A percentile compares a stretch with the other conserved stretches of the same genome.
These are phyloP conservation scores for Yueomyces sp. DNA, from an alignment of 805 yeast genomes.

Conservation along the genomic window DNA sequence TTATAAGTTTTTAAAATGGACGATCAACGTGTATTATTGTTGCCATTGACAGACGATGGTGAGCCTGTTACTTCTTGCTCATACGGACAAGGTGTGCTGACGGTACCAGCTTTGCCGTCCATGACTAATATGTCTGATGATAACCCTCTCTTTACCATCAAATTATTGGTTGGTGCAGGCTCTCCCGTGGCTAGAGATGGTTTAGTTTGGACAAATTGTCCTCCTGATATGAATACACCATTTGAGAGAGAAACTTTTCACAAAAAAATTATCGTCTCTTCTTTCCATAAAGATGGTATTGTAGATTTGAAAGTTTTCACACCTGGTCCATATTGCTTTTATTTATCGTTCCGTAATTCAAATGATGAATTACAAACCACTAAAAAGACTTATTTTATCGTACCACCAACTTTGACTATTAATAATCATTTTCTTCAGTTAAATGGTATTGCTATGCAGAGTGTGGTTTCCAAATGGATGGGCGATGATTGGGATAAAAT, in stretches of 20 bases:
- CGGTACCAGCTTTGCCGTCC: conserved; percentile 27
- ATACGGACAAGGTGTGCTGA: conserved; percentile 26
- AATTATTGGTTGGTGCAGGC: conserved; percentile 62
- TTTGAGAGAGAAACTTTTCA: conserved; percentile 49
- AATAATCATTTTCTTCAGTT: conserved; percentile 47
- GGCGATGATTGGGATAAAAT: conserved; percentile 66
- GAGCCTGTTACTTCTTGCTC: conserved; percentile 21
- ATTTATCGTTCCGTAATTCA: conserved; percentile 40
- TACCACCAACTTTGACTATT: conserved; percentile 60
- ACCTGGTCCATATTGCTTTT: conserved; percentile 76
- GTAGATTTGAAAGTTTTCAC: conserved; percentile 46
- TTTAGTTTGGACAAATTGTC: conserved; percentile 59
- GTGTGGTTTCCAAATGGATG: conserved; percentile 86
- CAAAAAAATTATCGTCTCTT: conserved; percentile 35
- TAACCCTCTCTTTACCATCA: conserved; percentile 35
- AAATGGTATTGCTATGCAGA: conserved; percentile 68
- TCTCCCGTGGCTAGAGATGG: conserved; percentile 62
- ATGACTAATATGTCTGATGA: conserved; percentile 22
- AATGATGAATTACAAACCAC: conserved; percentile 33
- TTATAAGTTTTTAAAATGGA: background rate
- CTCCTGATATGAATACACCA: conserved; percentile 27
- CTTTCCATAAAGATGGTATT: conserved; percentile 50
- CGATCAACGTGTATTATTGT: conserved; percentile 21
- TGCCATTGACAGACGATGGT: conserved; percentile 25
- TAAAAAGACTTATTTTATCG: conserved; percentile 56